These are phyloP conservation scores for Sporobolomyces pararoseus DNA, from an alignment of 768 basidiomycete genomes.

Conservation along the genomic window DNA sequence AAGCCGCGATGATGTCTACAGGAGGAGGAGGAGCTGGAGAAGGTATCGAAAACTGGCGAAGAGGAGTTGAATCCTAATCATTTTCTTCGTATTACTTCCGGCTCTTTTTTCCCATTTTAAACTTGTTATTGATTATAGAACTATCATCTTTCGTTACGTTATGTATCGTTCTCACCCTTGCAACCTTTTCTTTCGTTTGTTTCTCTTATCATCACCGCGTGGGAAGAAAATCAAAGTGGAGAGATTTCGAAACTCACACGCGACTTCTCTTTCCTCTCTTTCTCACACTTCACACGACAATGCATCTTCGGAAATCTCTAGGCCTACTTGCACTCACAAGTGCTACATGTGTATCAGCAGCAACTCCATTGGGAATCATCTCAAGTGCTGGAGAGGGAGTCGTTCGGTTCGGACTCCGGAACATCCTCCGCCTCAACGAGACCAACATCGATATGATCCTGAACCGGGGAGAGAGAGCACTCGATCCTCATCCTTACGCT, in stretches of 20 bases:
- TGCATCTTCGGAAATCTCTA: conserved; percentile 10
- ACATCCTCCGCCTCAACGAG: conserved; percentile 36
- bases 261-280: neutral
- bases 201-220: neutral
- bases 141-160: too few species aligned
- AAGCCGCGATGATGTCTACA: conserved; percentile 8
- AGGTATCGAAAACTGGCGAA: conserved; percentile 34
- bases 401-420: conserved; percentile 1
- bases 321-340: conserved; percentile 9
- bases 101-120: neutral
- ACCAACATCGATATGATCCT: conserved; percentile 27
- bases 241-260: neutral
- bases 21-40: neutral
- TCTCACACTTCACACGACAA: neutral
- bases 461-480: neutral
- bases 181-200: neutral
- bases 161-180: neutral
- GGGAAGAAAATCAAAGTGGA: neutral
- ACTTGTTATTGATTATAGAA: neutral
- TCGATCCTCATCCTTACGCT: conserved; percentile 18
- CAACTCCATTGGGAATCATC: conserved; percentile 8
- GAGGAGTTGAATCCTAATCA: neutral
- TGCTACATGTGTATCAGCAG: neutral
- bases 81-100: neutral
- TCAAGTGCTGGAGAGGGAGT: neutral